Conservation (phyloP, 208 protist genomes). For the Leishmania martiniquensis region DNA sequence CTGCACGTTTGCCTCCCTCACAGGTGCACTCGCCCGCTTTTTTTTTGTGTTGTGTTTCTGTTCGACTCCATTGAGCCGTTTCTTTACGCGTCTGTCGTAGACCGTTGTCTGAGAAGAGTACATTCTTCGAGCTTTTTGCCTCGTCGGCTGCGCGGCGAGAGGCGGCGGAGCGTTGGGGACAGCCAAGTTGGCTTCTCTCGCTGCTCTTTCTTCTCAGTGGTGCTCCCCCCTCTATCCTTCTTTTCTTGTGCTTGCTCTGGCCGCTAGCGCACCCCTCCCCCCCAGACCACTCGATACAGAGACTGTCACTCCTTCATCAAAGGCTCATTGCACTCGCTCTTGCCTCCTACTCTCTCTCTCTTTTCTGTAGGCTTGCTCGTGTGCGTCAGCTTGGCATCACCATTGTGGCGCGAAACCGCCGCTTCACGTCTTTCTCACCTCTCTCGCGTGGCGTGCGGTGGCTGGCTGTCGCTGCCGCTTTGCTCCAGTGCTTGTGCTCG, state of each 20-base stretch:
- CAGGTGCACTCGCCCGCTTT: background rate
- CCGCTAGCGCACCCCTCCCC: background rate
- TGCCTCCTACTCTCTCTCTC: background rate
- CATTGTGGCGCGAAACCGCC: background rate
- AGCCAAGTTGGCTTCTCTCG: background rate
- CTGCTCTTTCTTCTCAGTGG: slow-evolving; percentile 4
- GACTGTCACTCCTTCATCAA: too few relatives aligned
- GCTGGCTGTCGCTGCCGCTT: background rate
- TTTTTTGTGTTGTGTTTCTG: too few relatives aligned
- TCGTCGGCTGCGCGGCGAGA: background rate
- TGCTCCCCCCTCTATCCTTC: too few relatives aligned
- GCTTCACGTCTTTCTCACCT: background rate
- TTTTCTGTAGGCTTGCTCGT: too few relatives aligned
- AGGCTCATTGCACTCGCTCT: too few relatives aligned
- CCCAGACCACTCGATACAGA: too few relatives aligned
- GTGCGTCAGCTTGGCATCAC: background rate
- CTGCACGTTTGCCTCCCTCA: background rate
- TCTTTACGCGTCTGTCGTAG: too few relatives aligned
- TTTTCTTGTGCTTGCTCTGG: background rate
- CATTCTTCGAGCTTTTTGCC: slow-evolving; percentile 9
- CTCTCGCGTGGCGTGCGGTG: background rate
- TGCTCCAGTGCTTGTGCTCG: background rate
- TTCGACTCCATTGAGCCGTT: too few relatives aligned
- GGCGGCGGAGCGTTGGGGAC: background rate
- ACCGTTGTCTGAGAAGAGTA: too few relatives aligned